Conservation (phyloP, 2,329 filamentous ascomycete genomes). For the Aspergillus calidoustus region DNA sequence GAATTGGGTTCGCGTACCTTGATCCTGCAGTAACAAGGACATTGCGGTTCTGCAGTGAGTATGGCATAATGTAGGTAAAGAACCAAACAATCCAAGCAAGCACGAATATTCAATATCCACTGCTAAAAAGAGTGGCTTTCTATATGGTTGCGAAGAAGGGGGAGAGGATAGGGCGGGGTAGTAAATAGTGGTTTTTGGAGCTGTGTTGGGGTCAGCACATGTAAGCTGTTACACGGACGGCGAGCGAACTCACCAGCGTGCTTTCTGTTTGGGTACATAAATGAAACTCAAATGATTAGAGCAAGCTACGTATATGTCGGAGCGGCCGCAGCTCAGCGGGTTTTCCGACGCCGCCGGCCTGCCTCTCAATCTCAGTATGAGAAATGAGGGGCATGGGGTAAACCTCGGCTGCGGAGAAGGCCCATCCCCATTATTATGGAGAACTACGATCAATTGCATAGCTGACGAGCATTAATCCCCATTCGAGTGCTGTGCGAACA, state of each 20-base stretch:
- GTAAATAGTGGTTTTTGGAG: not conserved
- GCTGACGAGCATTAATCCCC: not conserved
- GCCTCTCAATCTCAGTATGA: not conserved
- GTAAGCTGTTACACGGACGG: not conserved
- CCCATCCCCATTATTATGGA: not conserved
- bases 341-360: not conserved
- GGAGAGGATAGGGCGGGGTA: not conserved
- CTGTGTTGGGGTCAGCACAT: not conserved
- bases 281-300: no score
- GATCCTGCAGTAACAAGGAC: constrained; percentile 16
- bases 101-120: no score
- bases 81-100: no score
- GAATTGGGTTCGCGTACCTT: not conserved
- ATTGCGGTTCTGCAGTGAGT: constrained; percentile 16
- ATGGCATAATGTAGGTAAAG: constrained; percentile 10
- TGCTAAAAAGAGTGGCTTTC: no score
- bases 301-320: not conserved
- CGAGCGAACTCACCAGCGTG: no score
- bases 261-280: no score
- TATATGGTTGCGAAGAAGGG: no score
- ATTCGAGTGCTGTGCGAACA: not conserved
- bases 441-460: not conserved
- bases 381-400: not conserved
- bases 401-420: constrained; percentile 2
- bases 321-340: not conserved